Conservation (phyloP, 192 early-diverging fungal genomes). For the Thamnidium elegans region DNA sequence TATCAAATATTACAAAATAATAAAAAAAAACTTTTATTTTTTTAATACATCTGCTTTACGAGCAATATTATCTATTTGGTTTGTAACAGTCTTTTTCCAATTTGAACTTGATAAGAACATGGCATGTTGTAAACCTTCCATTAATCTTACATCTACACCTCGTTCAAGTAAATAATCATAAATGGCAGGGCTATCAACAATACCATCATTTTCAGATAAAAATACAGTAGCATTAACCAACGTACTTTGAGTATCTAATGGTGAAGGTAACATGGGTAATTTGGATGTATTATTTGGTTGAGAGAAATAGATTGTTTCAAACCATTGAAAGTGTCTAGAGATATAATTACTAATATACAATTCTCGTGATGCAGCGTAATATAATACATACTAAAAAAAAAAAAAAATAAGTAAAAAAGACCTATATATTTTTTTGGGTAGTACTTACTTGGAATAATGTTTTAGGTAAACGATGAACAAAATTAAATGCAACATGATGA, state of each 20-base stretch:
- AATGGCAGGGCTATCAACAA: slow-evolving; percentile 38
- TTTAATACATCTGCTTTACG: slow-evolving; percentile 19
- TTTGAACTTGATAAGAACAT: slow-evolving; percentile 35
- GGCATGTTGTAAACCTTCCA: slow-evolving; percentile 49
- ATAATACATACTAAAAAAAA: slow-evolving; percentile 47
- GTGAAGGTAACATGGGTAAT: background rate
- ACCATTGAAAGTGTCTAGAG: slow-evolving; percentile 52
- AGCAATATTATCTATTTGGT: slow-evolving; percentile 17
- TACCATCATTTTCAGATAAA: slow-evolving; percentile 44
- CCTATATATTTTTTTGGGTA: background rate
- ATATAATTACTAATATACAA: slow-evolving; percentile 62
- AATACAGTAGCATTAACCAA: slow-evolving; percentile 34
- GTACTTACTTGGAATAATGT: slow-evolving; percentile 31
- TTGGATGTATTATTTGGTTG: background rate
- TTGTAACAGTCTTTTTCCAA: slow-evolving; percentile 20
- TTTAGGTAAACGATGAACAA: slow-evolving; percentile 43
- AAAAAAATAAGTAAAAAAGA: background rate
- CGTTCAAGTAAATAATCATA: slow-evolving; percentile 36
- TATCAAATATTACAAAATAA: background rate
- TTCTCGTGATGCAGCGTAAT: slow-evolving; percentile 58
- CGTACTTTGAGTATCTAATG: background rate
- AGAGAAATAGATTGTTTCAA: slow-evolving; percentile 40
- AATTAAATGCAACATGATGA: slow-evolving; percentile 61
- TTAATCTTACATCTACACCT: slow-evolving; percentile 38
- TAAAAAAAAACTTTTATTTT: background rate